phyloP scores from a whole-genome alignment of 495 filamentous ascomycete species.

The Penicillium manginii region DNA sequence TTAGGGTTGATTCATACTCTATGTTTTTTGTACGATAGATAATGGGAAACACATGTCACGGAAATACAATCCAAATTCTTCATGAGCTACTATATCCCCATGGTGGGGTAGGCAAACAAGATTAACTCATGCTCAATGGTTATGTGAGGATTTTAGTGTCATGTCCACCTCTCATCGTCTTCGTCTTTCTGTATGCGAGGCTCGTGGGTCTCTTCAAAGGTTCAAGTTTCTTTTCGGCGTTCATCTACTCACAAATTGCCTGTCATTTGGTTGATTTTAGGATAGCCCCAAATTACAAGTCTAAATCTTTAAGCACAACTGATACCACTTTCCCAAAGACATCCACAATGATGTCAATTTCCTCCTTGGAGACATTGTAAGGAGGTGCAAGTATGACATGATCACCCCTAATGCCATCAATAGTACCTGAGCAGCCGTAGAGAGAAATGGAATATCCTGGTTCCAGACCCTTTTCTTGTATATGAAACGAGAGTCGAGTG shows the following conservation, averaged over 20 bases:
- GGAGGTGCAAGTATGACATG: slow-evolving; percentile 77
- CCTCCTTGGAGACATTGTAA: slow-evolving; percentile 66
- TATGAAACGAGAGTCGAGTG: slow-evolving; percentile 40
- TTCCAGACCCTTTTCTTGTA: slow-evolving; percentile 57
- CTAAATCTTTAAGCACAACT: slow-evolving; percentile 36
- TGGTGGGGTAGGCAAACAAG: too few species aligned
- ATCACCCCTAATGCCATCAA: slow-evolving; percentile 70
- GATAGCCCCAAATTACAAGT: slow-evolving; percentile 1
- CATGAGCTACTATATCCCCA: background rate
- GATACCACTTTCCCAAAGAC: slow-evolving; percentile 39
- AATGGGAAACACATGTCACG: slow-evolving; percentile 3
- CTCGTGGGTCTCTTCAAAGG: background rate
- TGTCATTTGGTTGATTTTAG: background rate
- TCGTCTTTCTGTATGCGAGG: background rate
- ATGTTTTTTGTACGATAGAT: slow-evolving; percentile 29
- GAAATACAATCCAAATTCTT: background rate
- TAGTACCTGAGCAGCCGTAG: slow-evolving; percentile 71
- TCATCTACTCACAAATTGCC: slow-evolving; percentile 6
- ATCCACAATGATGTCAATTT: slow-evolving; percentile 63
- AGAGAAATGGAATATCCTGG: slow-evolving; percentile 63
- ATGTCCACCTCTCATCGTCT: background rate
- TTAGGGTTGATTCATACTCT: slow-evolving; percentile 22
- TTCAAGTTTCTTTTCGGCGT: background rate
- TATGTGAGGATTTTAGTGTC: background rate
- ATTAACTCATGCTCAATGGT: too few species aligned